phyloP scores from a whole-genome alignment of 2,329 filamentous ascomycete species.

The Neoarthrinium moseri region DNA sequence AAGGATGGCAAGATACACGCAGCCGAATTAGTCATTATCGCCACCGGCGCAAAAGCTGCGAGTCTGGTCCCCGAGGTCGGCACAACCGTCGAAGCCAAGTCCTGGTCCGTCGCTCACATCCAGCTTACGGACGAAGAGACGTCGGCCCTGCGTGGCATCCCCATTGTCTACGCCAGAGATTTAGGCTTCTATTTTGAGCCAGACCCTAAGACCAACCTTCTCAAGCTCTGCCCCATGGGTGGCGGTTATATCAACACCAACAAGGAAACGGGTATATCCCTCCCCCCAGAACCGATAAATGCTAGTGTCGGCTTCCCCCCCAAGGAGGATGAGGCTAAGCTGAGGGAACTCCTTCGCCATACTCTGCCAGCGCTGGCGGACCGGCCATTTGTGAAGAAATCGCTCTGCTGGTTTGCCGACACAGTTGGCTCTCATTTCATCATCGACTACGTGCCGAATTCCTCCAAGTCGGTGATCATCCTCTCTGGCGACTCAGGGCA shows the following conservation, averaged over 20 bases:
- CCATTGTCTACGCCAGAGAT: slow-evolving; percentile 60
- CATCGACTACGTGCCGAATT: slow-evolving; percentile 56
- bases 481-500: slow-evolving; percentile 60
- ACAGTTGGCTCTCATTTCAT: slow-evolving; percentile 59
- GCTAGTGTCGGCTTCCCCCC: slow-evolving; percentile 46
- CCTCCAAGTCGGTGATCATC: slow-evolving; percentile 43
- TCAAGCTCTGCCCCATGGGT: slow-evolving; percentile 61
- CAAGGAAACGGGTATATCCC: neutral
- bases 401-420: slow-evolving; percentile 65
- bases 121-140: slow-evolving; percentile 55
- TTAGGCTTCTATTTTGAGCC: slow-evolving; percentile 67
- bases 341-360: slow-evolving; percentile 30
- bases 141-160: slow-evolving; percentile 52
- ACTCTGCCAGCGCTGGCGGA: slow-evolving; percentile 21
- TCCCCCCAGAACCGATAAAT: neutral
- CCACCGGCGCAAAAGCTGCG: slow-evolving; percentile 49
- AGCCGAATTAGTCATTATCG: slow-evolving; percentile 45
- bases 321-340: slow-evolving; percentile 47
- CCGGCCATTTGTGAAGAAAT: slow-evolving; percentile 53
- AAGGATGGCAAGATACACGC: slow-evolving; percentile 21
- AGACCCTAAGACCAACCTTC: slow-evolving; percentile 52
- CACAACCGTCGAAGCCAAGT: slow-evolving; percentile 50
- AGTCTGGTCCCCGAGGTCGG: slow-evolving; percentile 47
- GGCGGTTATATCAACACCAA: slow-evolving; percentile 52
- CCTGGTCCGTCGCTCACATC: slow-evolving; percentile 60